Conservation (phyloP, 768 basidiomycete genomes). For the Tricholoma bakamatsutake region DNA sequence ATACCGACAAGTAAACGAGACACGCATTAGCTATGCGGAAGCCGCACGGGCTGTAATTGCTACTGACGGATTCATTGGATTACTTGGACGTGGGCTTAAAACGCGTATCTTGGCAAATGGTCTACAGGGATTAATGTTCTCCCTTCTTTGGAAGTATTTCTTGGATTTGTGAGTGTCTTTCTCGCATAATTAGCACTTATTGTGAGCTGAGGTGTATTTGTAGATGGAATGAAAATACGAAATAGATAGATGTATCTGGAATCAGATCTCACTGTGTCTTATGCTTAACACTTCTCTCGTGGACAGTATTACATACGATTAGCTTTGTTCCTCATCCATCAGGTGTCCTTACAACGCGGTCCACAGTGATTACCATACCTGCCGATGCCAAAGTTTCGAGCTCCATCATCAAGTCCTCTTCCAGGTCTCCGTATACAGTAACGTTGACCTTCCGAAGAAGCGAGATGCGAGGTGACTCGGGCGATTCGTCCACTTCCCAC, state of each 20-base stretch:
- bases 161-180: slow-evolving; percentile 67
- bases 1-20: slow-evolving; percentile 86
- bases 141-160: slow-evolving; percentile 87
- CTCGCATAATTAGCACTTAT: neutral
- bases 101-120: slow-evolving; percentile 89
- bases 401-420: slow-evolving; percentile 10
- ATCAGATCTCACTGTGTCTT: neutral
- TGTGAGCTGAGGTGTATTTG: neutral
- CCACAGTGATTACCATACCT: slow-evolving; percentile 15
- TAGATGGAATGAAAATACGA: slow-evolving; percentile 12
- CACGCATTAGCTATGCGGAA: slow-evolving; percentile 69
- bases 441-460: slow-evolving; percentile 13
- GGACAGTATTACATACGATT: neutral
- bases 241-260: slow-evolving; percentile 6
- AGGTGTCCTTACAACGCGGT: neutral
- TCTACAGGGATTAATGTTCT: slow-evolving; percentile 87
- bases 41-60: slow-evolving; percentile 75
- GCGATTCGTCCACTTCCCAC: slow-evolving; percentile 4
- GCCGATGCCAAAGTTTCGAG: slow-evolving; percentile 14
- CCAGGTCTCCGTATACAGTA: slow-evolving; percentile 11
- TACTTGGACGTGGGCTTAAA: slow-evolving; percentile 87
- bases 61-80: slow-evolving; percentile 67
- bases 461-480: slow-evolving; percentile 2
- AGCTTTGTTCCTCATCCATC: neutral
- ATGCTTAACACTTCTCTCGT: neutral